Evolutionary conservation across 805 yeast genomes (phyloP), one percentile per base, ranked within the genome.

Genomic region (Kodamaea jinghongensis): DNA sequence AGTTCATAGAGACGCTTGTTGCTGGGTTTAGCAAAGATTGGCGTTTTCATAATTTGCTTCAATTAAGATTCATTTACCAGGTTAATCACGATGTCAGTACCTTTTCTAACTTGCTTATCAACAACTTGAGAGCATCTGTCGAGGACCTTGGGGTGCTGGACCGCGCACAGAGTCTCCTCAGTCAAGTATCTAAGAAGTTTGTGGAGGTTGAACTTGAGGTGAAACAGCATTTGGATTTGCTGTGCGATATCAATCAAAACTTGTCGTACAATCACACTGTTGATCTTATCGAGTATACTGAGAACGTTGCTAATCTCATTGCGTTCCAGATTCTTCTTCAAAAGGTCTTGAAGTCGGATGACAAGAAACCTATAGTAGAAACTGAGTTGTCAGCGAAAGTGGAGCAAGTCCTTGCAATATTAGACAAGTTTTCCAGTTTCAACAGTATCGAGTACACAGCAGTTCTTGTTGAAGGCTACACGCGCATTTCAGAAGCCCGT

Each of bases 71-170:
- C 14, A 26, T 34, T 4, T 25, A 13, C 23, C 14, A 25, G n/a
- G 22, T 16, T 10, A 16, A 22, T 11, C 17, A 25, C 12, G 30
- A 34, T 17, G 22, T 26, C 8, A 22, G 12, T 9, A 16, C 25
- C 14, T 6, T 27, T 11, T 34, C 29, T 13, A 34, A 34, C 23
- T 27, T 12, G 11, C 29, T 26, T 11, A 26, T 34, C 20, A 34
- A 34, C 20, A 34, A 34, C 29, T 34, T 34, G 25, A 34, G 36
- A 26, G 25, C 11, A 5, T 27, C 29, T 11, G 16, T 34, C 8
- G 36, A 34, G 11, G 26, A 34, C 14, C 8, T 27, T 9, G 9
- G 13, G 11, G 10, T 12, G 2, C 30, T 16, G 14, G 13, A 28
- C 11, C 28, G 10, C 9, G 20, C 23, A 8, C 14, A 22, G 6